A percentile compares a stretch with the other conserved stretches of the same genome.
phyloP scores from a whole-genome alignment of 768 basidiomycete species.

The Infundibulicybe gibba region DNA sequence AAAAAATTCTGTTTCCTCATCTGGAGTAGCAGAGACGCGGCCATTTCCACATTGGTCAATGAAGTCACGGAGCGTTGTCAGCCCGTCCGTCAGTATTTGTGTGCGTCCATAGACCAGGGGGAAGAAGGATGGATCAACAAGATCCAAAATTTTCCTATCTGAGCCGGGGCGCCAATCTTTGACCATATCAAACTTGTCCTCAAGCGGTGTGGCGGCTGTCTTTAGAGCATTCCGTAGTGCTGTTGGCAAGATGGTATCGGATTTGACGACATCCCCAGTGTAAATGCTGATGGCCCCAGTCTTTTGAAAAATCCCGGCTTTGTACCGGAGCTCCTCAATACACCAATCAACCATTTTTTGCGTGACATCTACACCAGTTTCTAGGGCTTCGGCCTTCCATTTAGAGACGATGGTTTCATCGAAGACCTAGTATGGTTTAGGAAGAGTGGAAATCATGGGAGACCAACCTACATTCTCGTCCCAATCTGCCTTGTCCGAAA shows the following conservation, averaged over 20 bases:
- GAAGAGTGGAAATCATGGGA: neutral
- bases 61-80: slow-evolving; percentile 8
- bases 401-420: slow-evolving; percentile 7
- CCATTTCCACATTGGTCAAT: too few species aligned
- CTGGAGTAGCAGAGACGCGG: too few species aligned
- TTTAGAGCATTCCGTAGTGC: slow-evolving; percentile 11
- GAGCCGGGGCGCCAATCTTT: slow-evolving; percentile 42
- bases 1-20: too few species aligned
- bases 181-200: slow-evolving; percentile 23
- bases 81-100: slow-evolving; percentile 1
- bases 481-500: slow-evolving; percentile 17
- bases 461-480: slow-evolving; percentile 8
- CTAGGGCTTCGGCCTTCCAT: slow-evolving; percentile 13
- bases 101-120: slow-evolving; percentile 27
- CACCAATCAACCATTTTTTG: slow-evolving; percentile 13
- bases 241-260: slow-evolving; percentile 20
- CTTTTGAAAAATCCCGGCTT: slow-evolving; percentile 7
- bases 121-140: slow-evolving; percentile 11
- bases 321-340: slow-evolving; percentile 15
- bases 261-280: slow-evolving; percentile 8
- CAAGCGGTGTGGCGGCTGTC: slow-evolving; percentile 18
- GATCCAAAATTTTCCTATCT: slow-evolving; percentile 33
- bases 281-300: slow-evolving; percentile 8
- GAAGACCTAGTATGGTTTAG: neutral
- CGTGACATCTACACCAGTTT: slow-evolving; percentile 2